These are phyloP conservation scores for Tricholoma flavovirens DNA, from an alignment of 768 basidiomycete genomes.

Conservation along the genomic window DNA sequence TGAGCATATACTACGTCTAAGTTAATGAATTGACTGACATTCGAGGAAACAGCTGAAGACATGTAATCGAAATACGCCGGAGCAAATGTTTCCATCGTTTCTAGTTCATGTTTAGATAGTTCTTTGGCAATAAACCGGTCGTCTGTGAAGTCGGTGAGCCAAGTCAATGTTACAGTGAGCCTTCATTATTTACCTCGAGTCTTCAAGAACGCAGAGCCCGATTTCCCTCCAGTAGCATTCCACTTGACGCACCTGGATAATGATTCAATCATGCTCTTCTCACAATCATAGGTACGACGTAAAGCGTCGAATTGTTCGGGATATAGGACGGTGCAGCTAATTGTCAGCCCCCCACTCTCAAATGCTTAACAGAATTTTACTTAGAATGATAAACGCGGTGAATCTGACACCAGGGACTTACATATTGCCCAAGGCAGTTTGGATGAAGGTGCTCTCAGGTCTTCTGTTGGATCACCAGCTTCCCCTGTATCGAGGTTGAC, in stretches of 20 bases:
- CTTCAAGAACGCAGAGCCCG: constrained; percentile 94
- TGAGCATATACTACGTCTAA: constrained; percentile 5
- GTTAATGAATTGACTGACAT: constrained; percentile 42
- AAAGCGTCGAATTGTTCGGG: constrained; percentile 96
- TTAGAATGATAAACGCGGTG: not conserved
- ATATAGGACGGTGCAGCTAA: constrained; percentile 91
- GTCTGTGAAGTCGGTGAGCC: constrained; percentile 42
- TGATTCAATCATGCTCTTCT: constrained; percentile 90
- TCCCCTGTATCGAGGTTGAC: constrained; percentile 76
- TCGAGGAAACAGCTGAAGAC: constrained; percentile 84
- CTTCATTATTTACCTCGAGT: constrained; percentile 61
- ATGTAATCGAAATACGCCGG: constrained; percentile 98
- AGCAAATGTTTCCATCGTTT: constrained; percentile 94
- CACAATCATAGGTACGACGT: constrained; percentile 88
- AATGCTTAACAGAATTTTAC: constrained; percentile 51
- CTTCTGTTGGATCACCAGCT: constrained; percentile 65
- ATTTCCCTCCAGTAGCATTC: constrained; percentile 94
- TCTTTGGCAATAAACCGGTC: constrained; percentile 99
- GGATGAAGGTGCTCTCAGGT: constrained; percentile 67
- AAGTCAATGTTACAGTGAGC: not conserved
- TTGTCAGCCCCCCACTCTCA: constrained; percentile 83
- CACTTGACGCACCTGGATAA: constrained; percentile 93
- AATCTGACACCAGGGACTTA: constrained; percentile 30
- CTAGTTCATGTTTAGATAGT: constrained; percentile 82
- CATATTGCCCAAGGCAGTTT: constrained; percentile 80